Conservation (phyloP, 2,329 filamentous ascomycete genomes). For the Alternaria alternata region DNA sequence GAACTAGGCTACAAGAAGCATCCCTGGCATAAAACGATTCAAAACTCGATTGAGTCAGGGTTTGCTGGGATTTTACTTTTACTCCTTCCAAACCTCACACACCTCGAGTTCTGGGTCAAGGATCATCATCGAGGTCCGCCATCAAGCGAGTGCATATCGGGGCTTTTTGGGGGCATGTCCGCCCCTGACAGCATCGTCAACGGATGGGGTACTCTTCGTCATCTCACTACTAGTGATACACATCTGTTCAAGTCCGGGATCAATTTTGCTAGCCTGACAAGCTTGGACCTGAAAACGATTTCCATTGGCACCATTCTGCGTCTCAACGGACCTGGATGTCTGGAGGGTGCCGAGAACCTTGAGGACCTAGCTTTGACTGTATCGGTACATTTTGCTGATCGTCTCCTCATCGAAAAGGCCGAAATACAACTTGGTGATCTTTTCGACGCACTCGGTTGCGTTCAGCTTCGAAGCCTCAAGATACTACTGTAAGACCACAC, state of each 20-base stretch:
- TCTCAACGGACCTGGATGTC: slow-evolving; percentile 33
- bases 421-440: slow-evolving; percentile 26
- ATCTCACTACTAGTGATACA: slow-evolving; percentile 26
- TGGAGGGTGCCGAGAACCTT: slow-evolving; percentile 26
- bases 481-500: slow-evolving; percentile 15
- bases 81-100: slow-evolving; percentile 28
- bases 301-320: slow-evolving; percentile 25
- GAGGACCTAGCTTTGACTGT: slow-evolving; percentile 21
- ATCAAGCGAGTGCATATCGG: slow-evolving; percentile 30
- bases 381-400: slow-evolving; percentile 30
- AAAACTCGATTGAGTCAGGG: slow-evolving; percentile 34
- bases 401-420: slow-evolving; percentile 18
- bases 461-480: slow-evolving; percentile 20
- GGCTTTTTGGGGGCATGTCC: slow-evolving; percentile 27
- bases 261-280: slow-evolving; percentile 22
- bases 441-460: slow-evolving; percentile 31
- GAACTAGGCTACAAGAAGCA: slow-evolving; percentile 22
- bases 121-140: slow-evolving; percentile 27
- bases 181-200: slow-evolving; percentile 13
- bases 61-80: slow-evolving; percentile 31
- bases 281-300: slow-evolving; percentile 24
- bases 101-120: slow-evolving; percentile 30
- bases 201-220: slow-evolving; percentile 17
- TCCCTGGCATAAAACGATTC: slow-evolving; percentile 28
- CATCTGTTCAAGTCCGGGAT: slow-evolving; percentile 26